Evolutionary conservation across 805 yeast genomes (phyloP).

Genomic region (Sugiyamaella lignohabitans): DNA sequence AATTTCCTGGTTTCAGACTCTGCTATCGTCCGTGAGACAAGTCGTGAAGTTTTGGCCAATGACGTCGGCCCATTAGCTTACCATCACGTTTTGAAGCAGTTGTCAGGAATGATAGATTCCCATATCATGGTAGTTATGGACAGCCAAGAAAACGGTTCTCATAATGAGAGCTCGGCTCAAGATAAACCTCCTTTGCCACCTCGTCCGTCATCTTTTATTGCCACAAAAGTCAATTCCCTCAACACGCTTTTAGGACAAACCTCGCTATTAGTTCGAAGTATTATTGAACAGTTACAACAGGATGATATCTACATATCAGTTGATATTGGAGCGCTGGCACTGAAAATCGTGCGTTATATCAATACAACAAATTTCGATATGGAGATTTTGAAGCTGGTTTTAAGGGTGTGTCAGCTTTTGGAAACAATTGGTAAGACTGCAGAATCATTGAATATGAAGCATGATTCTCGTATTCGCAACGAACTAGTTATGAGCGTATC

Average conservation of each 20-base stretch:
- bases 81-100: conserved; percentile 41
- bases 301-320: conserved; percentile 22
- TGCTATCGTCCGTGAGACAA: conserved; percentile 55
- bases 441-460: conserved; percentile 23
- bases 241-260: conserved; percentile 16
- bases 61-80: conserved; percentile 58
- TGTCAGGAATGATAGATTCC: conserved; percentile 28
- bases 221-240: neutral
- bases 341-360: conserved; percentile 20
- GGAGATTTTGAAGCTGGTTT: conserved; percentile 17
- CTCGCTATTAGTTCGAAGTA: conserved; percentile 20
- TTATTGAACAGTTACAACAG: conserved; percentile 21
- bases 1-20: conserved; percentile 36
- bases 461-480: conserved; percentile 20
- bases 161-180: neutral
- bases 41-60: conserved; percentile 61
- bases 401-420: conserved; percentile 22
- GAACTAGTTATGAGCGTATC: conserved; percentile 20
- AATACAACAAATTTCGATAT: conserved; percentile 7
- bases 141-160: neutral
- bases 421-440: conserved; percentile 21
- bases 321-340: conserved; percentile 21
- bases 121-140: conserved; percentile 3
- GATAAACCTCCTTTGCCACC: conserved; percentile 1
- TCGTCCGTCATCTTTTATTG: neutral